phyloP scores from a whole-genome alignment of 345 rosid genomes.

The Adansonia digitata region DNA sequence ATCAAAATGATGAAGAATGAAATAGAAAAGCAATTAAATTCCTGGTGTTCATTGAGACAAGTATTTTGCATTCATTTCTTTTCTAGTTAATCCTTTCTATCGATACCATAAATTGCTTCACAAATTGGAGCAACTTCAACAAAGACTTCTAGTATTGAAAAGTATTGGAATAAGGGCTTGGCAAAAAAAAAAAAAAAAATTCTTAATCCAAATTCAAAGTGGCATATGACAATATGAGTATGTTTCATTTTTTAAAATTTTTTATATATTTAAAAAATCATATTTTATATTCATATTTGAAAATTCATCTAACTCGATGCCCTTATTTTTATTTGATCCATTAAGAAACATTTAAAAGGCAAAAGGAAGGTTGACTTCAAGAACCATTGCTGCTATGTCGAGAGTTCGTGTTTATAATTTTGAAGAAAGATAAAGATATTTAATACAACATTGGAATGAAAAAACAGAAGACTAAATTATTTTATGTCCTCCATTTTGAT shows the following conservation, averaged over 20 bases:
- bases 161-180: neutral
- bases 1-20: conserved; percentile 16
- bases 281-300: too few relatives aligned
- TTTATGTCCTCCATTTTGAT: neutral
- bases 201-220: too few relatives aligned
- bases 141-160: neutral
- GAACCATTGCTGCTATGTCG: neutral
- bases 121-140: neutral
- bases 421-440: neutral
- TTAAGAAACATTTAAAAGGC: neutral
- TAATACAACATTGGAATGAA: neutral
- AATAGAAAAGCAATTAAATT: conserved; percentile 8
- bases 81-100: neutral
- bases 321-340: neutral
- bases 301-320: too few relatives aligned
- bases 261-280: too few relatives aligned
- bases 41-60: neutral
- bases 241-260: too few relatives aligned
- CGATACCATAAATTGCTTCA: neutral
- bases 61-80: neutral
- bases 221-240: too few relatives aligned
- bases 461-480: neutral
- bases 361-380: neutral
- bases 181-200: too few relatives aligned
- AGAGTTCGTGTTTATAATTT: neutral